Evolutionary conservation across 768 basidiomycete species (phyloP).

Genomic region (Boletus reticulatus): DNA sequence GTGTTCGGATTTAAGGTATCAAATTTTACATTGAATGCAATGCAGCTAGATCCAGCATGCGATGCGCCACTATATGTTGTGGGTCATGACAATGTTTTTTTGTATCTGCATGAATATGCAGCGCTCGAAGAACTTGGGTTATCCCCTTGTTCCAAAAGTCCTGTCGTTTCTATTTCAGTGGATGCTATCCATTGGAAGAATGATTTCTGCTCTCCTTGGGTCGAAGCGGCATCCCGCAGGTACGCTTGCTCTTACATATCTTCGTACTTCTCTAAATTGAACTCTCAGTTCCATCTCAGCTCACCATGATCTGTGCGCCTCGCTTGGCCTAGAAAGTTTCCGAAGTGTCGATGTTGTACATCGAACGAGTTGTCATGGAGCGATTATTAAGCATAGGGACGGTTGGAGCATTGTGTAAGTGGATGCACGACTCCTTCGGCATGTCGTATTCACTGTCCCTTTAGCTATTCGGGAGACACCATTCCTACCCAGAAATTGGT

Average conservation of each 20-base stretch:
- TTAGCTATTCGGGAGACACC: conserved; percentile 92
- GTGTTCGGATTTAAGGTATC: not conserved
- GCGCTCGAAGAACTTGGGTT: conserved; percentile 74
- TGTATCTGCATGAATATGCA: conserved; percentile 71
- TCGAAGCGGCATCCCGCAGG: conserved; percentile 2
- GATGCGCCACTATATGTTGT: conserved; percentile 70
- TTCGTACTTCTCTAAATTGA: not conserved
- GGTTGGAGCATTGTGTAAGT: conserved; percentile 47
- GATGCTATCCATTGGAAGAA: conserved; percentile 53
- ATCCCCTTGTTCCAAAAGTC: conserved; percentile 42
- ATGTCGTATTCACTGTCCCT: not conserved
- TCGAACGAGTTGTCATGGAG: conserved; percentile 69
- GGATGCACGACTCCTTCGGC: not conserved
- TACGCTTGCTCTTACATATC: not conserved
- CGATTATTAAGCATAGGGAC: conserved; percentile 61
- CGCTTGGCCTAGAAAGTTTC: conserved; percentile 59
- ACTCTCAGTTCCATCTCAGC: conserved; percentile 41
- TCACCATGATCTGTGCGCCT: conserved; percentile 43
- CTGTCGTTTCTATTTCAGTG: conserved; percentile 53
- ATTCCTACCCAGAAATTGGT: conserved; percentile 69
- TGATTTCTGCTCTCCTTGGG: conserved; percentile 32
- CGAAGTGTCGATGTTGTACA: conserved; percentile 73
- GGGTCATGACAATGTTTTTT: conserved; percentile 49
- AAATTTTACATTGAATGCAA: not conserved
- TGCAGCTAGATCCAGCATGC: conserved; percentile 63